These are phyloP conservation scores for Ophiocordyceps unilateralis DNA, from an alignment of 2,329 filamentous ascomycete genomes.

Conservation along the genomic window DNA sequence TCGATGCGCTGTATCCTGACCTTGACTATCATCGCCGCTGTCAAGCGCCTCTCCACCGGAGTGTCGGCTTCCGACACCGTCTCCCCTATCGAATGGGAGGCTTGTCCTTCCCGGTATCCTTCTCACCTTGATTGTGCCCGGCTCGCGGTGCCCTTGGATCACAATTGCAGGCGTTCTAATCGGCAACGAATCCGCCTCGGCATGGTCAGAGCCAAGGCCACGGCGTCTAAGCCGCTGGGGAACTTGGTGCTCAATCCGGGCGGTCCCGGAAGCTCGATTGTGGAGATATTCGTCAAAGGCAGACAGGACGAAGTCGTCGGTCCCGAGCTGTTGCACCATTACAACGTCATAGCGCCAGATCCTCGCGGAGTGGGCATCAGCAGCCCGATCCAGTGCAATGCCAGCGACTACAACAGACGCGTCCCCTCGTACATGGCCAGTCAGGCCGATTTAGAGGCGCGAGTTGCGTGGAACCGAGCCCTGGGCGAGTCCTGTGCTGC, in stretches of 20 bases:
- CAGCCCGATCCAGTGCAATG: not conserved
- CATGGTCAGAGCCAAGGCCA: not conserved
- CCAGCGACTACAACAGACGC: not conserved
- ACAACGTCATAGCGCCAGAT: constrained; percentile 1
- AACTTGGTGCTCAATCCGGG: constrained; percentile 1
- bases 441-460: not conserved
- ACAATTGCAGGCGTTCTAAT: not conserved
- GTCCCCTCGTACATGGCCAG: not conserved
- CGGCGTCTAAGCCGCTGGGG: not conserved
- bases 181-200: not conserved
- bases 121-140: not conserved
- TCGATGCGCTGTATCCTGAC: not conserved
- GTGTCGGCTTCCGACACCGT: not conserved
- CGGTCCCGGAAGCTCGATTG: not conserved
- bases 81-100: not conserved
- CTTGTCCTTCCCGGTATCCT: not conserved
- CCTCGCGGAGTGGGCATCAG: constrained; percentile 1
- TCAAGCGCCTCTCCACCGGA: not conserved
- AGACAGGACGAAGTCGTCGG: not conserved
- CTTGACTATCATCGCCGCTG: not conserved
- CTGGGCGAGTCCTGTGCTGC: not conserved
- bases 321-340: not conserved
- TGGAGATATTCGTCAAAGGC: not conserved
- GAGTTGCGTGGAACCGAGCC: not conserved
- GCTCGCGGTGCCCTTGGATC: not conserved